phyloP scores from a whole-genome alignment of 768 basidiomycete genomes.

The Leucocoprinus leucothites region DNA sequence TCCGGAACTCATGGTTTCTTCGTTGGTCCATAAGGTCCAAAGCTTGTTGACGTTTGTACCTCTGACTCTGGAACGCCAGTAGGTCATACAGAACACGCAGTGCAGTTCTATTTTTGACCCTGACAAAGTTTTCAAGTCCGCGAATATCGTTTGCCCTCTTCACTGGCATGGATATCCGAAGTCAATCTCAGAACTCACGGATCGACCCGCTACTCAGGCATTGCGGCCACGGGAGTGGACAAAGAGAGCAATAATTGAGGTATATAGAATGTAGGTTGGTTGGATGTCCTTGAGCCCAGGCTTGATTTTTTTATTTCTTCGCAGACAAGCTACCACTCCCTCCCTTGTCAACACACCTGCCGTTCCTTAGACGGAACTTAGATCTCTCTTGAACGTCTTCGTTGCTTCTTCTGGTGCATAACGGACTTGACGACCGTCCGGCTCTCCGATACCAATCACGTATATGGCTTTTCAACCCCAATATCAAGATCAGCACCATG shows the following conservation, averaged over 20 bases:
- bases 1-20: neutral
- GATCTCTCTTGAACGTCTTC: neutral
- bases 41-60: constrained; percentile 9
- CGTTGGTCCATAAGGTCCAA: constrained; percentile 6
- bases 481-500: constrained; percentile 28
- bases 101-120: constrained; percentile 22
- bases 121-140: constrained; percentile 22
- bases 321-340: neutral
- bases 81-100: constrained; percentile 6
- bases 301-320: constrained; percentile 7
- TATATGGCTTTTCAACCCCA: constrained; percentile 8
- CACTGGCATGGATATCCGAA: constrained; percentile 20
- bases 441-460: constrained; percentile 1
- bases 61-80: neutral
- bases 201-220: constrained; percentile 22
- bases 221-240: constrained; percentile 10
- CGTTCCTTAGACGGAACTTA: neutral
- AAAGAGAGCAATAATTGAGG: neutral
- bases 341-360: neutral
- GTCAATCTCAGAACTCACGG: constrained; percentile 26
- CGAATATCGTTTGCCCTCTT: constrained; percentile 16
- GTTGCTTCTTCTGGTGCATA: constrained; percentile 4
- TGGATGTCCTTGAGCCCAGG: neutral
- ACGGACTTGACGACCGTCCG: neutral
- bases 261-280: constrained; percentile 12